Conservation (phyloP, 805 yeast genomes). For the Priceomyces haplophilus region DNA sequence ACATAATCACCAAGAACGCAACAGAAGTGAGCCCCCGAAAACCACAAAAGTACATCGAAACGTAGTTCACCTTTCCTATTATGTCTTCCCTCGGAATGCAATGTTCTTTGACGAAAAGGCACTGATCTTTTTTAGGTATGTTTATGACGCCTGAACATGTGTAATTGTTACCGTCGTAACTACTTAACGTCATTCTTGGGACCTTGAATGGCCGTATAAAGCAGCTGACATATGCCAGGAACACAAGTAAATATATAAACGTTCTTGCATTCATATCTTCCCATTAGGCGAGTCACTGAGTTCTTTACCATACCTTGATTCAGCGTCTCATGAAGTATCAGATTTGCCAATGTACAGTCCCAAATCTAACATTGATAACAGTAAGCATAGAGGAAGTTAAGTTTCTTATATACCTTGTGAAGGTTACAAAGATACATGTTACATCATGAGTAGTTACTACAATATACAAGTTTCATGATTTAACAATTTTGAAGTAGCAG, state of each 20-base stretch:
- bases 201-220: background rate
- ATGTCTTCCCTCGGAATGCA: conserved; percentile 29
- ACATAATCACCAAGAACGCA: conserved; percentile 20
- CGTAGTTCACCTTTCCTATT: conserved; percentile 38
- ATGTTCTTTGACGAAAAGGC: conserved; percentile 32
- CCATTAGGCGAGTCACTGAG: background rate
- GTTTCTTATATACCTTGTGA: too few relatives aligned
- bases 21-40: conserved; percentile 12
- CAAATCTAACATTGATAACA: too few relatives aligned
- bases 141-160: conserved; percentile 9
- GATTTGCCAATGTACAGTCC: too few relatives aligned
- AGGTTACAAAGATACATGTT: too few relatives aligned
- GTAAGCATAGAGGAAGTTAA: too few relatives aligned
- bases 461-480: too few relatives aligned
- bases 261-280: background rate
- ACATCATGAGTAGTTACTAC: too few relatives aligned
- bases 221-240: background rate
- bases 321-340: background rate
- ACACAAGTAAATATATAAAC: background rate
- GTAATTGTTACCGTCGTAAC: background rate
- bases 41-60: conserved; percentile 32
- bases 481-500: too few relatives aligned
- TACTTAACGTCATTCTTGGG: background rate
- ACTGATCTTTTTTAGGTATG: conserved; percentile 24
- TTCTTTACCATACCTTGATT: background rate